A percentile compares a stretch with the other conserved stretches of the same genome.
Evolutionary conservation across 2,329 filamentous ascomycete genomes (phyloP).

Genomic region (Leptographium flavum): DNA sequence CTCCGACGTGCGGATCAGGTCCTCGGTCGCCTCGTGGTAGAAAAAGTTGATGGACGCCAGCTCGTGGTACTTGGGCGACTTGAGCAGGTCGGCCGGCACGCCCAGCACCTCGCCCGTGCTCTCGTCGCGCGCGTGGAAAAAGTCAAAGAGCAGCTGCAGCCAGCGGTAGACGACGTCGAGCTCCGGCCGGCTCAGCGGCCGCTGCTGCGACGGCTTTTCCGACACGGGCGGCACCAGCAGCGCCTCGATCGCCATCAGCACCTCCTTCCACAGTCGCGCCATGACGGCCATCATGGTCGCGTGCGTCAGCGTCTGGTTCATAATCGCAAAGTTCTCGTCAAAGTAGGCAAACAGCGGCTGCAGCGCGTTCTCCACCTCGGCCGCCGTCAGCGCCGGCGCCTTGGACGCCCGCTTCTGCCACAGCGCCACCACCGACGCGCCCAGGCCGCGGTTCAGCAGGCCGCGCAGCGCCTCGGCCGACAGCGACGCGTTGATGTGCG

Average conservation of each 20-base stretch:
- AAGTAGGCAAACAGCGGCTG: conserved; percentile 86
- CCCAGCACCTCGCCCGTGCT: conserved; percentile 61
- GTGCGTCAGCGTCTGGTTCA: conserved; percentile 91
- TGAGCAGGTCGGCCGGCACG: conserved; percentile 80
- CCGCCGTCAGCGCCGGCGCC: conserved; percentile 35
- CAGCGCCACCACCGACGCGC: conserved; percentile 54
- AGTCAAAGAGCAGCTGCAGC: conserved; percentile 79
- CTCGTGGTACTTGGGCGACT: conserved; percentile 97
- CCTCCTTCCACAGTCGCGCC: conserved; percentile 96
- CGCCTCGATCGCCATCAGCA: conserved; percentile 77
- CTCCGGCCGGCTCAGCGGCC: conserved; percentile 71
- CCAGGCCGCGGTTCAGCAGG: conserved; percentile 51
- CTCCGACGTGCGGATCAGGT: conserved; percentile 87
- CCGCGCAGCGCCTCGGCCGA: conserved; percentile 67
- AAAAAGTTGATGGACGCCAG: conserved; percentile 95
- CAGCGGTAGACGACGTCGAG: conserved; percentile 91
- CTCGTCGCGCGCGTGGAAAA: conserved; percentile 90
- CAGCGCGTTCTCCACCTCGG: conserved; percentile 67
- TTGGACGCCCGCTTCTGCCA: conserved; percentile 47
- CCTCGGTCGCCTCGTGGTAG: conserved; percentile 87
- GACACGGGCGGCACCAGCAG: conserved; percentile 86
- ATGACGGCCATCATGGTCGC: conserved; percentile 98
- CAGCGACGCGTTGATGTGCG: conserved; percentile 81
- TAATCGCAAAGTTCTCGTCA: conserved; percentile 96
- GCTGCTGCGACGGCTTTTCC: conserved; percentile 82